Base-by-base conservation (phyloP, 2,329 filamentous ascomycete genomes). In the Microsporum canis region DNA sequence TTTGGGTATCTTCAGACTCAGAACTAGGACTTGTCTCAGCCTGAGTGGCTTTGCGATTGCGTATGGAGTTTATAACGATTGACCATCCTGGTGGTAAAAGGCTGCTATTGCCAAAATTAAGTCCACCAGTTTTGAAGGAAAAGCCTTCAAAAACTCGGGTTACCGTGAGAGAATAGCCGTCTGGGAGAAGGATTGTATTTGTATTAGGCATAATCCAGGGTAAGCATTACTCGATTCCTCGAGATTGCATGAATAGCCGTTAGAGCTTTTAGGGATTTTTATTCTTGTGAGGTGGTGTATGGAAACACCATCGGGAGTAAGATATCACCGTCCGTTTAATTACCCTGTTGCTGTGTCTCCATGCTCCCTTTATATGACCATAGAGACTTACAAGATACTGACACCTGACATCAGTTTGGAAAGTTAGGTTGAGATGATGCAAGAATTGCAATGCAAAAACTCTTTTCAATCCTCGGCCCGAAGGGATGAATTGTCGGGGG, bases 91-190 rank as follows among this genome's bases (percentile, higher is more conserved):
- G 83, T 0, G 91, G 91, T 63, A 90, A 91, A 31, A 76, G 70
- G 3, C 86, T 82, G 58, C 85, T 85, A 67, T 83, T 82, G 68
- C 87, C 84, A 31, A 80, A 78, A 68, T 82, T 87, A 65, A 89
- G 77, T 64, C 94, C 87, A 70, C 89, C 87, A 61, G 86, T 84
- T 72, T 91, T 94, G 84, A 96, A 96, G 68, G 87, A 89, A 61
- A 94, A 81, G 36, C 92, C 92, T n/a, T 88, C 90, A 72, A 96
- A 96, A 31, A 96, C 89, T 0, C 91, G 88, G 12, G 84, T 85
- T 36, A 95, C 88, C 2, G 86, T 87, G 70, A 94, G 82, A 65
- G 81, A 86, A 76, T 94, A 89, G 69, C 91, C 92, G 75, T 96
- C 95, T 56, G 92, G 92, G 66, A 97, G 79, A 72, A 88, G 83